These are phyloP conservation scores for Ophiostoma australiae DNA, from an alignment of 2,329 filamentous ascomycete species.

Conservation along the genomic window DNA sequence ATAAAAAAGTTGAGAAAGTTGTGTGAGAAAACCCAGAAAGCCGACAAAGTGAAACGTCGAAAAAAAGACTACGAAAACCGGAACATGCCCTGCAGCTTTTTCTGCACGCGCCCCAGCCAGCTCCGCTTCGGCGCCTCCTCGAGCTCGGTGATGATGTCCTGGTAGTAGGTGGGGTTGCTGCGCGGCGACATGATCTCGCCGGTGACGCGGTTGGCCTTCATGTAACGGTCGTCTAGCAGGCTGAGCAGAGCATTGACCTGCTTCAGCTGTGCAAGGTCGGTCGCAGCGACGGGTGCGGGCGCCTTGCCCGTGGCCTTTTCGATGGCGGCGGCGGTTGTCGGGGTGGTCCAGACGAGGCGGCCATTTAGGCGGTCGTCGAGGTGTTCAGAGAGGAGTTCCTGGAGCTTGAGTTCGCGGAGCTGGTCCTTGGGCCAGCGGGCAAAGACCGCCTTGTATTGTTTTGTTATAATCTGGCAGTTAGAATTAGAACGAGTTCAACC, in stretches of 20 bases:
- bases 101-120: constrained; percentile 48
- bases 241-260: constrained; percentile 58
- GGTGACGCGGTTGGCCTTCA: constrained; percentile 47
- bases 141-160: constrained; percentile 56
- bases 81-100: constrained; percentile 56
- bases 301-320: constrained; percentile 18
- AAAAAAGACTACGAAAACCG: constrained; percentile 44
- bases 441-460: constrained; percentile 47
- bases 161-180: constrained; percentile 61
- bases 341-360: constrained; percentile 30
- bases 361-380: constrained; percentile 36
- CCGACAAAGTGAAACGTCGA: background rate
- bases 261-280: constrained; percentile 47
- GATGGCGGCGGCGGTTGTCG: constrained; percentile 12
- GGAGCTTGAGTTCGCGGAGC: constrained; percentile 58
- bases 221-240: constrained; percentile 56
- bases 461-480: constrained; percentile 37
- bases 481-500: background rate
- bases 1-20: background rate
- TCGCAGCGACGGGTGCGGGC: constrained; percentile 24
- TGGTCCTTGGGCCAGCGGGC: constrained; percentile 60
- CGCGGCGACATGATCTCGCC: constrained; percentile 51
- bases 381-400: constrained; percentile 48
- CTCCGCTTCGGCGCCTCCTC: constrained; percentile 57
- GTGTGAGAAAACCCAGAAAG: background rate